Conservation (phyloP, 139 green algal genomes). For the Chlorella sp. region DNA sequence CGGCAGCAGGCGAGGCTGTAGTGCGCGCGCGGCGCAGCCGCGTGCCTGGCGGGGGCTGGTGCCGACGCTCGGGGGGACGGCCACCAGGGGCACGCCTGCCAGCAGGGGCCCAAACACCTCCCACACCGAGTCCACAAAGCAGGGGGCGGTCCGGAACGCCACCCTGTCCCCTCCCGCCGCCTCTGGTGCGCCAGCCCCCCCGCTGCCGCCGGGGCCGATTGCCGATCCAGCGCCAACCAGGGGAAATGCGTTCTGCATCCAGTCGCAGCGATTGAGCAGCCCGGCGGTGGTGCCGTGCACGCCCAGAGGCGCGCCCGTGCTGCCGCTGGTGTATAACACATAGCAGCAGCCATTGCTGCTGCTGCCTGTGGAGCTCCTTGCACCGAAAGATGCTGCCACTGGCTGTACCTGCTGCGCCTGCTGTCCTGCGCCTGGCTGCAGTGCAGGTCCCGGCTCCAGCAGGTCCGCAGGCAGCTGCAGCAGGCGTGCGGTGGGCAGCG, state of each 20-base stretch:
- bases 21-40: no score
- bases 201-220: neutral
- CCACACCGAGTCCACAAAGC: slow-evolving; percentile 67
- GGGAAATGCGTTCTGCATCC: slow-evolving; percentile 52
- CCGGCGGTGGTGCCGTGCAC: slow-evolving; percentile 56
- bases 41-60: neutral
- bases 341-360: slow-evolving; percentile 29
- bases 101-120: slow-evolving; percentile 66
- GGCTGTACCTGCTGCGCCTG: neutral
- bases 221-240: neutral
- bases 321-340: slow-evolving; percentile 73
- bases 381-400: neutral
- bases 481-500: neutral
- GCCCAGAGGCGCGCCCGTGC: slow-evolving; percentile 56
- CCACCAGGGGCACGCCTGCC: slow-evolving; percentile 22
- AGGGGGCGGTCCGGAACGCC: slow-evolving; percentile 45
- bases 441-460: neutral
- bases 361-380: neutral
- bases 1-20: neutral
- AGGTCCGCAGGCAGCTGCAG: neutral
- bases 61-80: neutral
- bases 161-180: slow-evolving; percentile 29
- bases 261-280: slow-evolving; percentile 56
- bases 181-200: neutral
- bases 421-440: neutral